phyloP scores from a whole-genome alignment of 495 filamentous ascomycete species.

The Talaromyces adpressus region DNA sequence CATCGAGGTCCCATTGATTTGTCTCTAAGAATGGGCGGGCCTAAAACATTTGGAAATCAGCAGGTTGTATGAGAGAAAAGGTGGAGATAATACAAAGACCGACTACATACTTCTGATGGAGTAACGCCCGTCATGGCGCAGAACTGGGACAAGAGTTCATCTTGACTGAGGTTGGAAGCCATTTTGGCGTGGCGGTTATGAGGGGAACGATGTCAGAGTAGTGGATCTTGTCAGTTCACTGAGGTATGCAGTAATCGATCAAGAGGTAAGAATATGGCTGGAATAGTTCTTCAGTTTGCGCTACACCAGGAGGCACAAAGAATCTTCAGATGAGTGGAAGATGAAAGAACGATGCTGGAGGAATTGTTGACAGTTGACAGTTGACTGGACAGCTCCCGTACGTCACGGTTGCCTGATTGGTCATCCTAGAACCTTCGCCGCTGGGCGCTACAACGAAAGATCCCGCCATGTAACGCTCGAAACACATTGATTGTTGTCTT shows the following conservation, averaged over 20 bases:
- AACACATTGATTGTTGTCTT: background rate
- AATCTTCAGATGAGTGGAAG: background rate
- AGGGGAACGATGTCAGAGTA: background rate
- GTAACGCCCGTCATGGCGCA: conserved; percentile 61
- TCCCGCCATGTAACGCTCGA: background rate
- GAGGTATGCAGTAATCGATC: background rate
- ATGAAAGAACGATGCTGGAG: background rate
- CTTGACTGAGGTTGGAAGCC: conserved; percentile 50
- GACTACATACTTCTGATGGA: conserved; percentile 52
- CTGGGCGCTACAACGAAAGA: background rate
- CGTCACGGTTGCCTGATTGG: conserved; percentile 43
- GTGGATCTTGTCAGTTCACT: background rate
- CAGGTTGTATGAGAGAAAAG: background rate
- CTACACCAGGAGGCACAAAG: background rate
- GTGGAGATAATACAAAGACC: background rate
- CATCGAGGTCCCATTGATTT: conserved; percentile 63
- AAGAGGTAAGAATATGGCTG: background rate
- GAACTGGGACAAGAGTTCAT: conserved; percentile 67
- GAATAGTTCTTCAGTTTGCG: background rate
- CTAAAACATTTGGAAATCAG: conserved; percentile 28
- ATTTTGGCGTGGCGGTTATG: conserved; percentile 27
- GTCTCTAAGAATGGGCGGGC: conserved; percentile 62
- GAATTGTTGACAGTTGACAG: conserved; percentile 1
- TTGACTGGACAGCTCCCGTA: background rate
- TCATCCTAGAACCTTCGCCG: conserved; percentile 18